Evolutionary conservation across 495 filamentous ascomycete genomes (phyloP).

Genomic region (Glonium stellatum): DNA sequence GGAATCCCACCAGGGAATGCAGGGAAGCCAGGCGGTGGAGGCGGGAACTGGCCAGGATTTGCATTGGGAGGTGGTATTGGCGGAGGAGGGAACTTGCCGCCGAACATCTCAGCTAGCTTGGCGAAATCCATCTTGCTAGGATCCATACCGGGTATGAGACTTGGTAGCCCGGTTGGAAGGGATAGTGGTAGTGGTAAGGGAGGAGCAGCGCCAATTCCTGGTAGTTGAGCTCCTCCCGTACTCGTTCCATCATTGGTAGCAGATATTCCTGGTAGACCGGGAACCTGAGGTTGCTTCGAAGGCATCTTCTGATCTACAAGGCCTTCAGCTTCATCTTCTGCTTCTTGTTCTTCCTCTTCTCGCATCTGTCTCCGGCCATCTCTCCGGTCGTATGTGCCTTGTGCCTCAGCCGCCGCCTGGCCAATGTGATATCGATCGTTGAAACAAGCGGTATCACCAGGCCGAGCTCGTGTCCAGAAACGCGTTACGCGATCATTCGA

Average conservation of each 20-base stretch:
- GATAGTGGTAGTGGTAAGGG: conserved; percentile 36
- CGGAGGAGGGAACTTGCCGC: conserved; percentile 30
- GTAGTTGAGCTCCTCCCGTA: conserved; percentile 38
- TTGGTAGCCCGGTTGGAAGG: conserved; percentile 32
- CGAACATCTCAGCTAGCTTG: conserved; percentile 56
- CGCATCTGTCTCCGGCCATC: conserved; percentile 70
- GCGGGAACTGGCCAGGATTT: conserved; percentile 27
- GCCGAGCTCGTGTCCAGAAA: conserved; percentile 87
- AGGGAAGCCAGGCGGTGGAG: conserved; percentile 30
- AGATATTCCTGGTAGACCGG: conserved; percentile 33
- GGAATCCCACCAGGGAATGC: conserved; percentile 30
- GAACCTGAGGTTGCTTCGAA: conserved; percentile 38
- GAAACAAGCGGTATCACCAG: conserved; percentile 74
- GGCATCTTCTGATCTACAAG: conserved; percentile 92
- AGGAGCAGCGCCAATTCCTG: conserved; percentile 47
- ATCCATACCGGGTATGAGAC: conserved; percentile 42
- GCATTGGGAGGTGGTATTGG: conserved; percentile 45
- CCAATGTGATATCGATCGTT: conserved; percentile 93
- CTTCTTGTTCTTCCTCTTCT: conserved; percentile 86
- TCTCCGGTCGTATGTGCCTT: conserved; percentile 85
- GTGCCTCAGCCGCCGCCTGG: conserved; percentile 83
- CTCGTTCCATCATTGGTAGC: conserved; percentile 36
- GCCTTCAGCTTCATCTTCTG: conserved; percentile 86
- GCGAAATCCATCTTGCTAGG: conserved; percentile 60
- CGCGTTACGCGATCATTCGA: conserved; percentile 94